Percentiles rank a stretch among this genome's conserved stretches.
Evolutionary conservation across 441 rosid species (phyloP).

Genomic region (Mallotus japonicus): DNA sequence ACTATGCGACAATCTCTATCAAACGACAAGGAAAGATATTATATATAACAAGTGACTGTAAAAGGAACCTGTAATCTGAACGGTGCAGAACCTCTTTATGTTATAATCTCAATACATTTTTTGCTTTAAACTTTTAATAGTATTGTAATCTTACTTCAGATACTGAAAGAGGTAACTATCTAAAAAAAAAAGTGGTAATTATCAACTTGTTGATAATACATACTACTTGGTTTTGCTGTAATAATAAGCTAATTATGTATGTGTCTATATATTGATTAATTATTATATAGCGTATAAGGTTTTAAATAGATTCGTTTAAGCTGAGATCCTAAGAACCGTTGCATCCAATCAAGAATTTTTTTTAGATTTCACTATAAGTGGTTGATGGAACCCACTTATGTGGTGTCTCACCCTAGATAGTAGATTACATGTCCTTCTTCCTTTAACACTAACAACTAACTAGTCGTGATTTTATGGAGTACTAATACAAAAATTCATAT

Average conservation of each 20-base stretch:
- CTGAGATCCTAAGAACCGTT: no score
- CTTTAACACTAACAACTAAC: no score
- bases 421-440: no score
- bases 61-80: not conserved
- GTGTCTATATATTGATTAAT: not conserved
- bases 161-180: not conserved
- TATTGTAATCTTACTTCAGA: not conserved
- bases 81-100: not conserved
- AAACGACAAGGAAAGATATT: not conserved
- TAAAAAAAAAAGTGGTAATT: not conserved
- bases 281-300: no score
- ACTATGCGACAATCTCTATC: slow-evolving; percentile 2
- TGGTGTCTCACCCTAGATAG: no score
- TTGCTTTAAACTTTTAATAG: not conserved
- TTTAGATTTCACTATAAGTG: no score
- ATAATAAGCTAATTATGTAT: not conserved
- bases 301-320: no score
- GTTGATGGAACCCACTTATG: no score
- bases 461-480: no score
- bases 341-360: no score
- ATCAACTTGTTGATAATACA: not conserved
- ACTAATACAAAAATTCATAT: not conserved
- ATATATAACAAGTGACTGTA: not conserved
- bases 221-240: not conserved
- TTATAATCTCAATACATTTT: not conserved